These are phyloP conservation scores for Globisporangium megalacanthum DNA, from an alignment of 352 stramenopile genomes.

Conservation along the genomic window DNA sequence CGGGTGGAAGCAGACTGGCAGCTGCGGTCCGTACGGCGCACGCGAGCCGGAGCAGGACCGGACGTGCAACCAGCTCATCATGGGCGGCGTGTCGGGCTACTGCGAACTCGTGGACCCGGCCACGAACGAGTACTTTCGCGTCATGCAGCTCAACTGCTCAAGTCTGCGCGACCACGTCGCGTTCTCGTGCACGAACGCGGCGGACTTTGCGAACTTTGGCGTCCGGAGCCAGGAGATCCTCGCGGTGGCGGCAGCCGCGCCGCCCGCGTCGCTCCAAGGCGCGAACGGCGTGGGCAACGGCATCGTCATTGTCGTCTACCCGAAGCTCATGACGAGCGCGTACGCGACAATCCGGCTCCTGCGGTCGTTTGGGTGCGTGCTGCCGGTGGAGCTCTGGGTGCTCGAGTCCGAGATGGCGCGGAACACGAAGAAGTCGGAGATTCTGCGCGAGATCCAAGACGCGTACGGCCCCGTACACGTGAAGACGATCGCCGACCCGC, in stretches of 20 bases:
- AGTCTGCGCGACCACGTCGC: constrained; percentile 41
- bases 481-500: constrained; percentile 41
- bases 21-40: constrained; percentile 37
- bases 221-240: constrained; percentile 28
- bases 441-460: constrained; percentile 24
- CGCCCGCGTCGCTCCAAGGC: constrained; percentile 17
- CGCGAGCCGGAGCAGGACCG: constrained; percentile 47
- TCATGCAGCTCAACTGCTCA: constrained; percentile 66
- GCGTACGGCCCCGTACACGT: constrained; percentile 35
- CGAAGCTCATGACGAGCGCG: constrained; percentile 59
- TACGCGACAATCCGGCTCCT: constrained; percentile 57
- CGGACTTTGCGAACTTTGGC: constrained; percentile 62
- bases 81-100: constrained; percentile 43
- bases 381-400: constrained; percentile 74
- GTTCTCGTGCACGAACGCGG: constrained; percentile 49
- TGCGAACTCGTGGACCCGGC: constrained; percentile 54
- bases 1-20: constrained; percentile 53
- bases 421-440: constrained; percentile 18
- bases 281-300: constrained; percentile 32
- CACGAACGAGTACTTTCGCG: constrained; percentile 56
- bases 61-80: constrained; percentile 39
- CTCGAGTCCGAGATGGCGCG: constrained; percentile 36
- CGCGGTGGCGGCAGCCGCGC: constrained; percentile 14
- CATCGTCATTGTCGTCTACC: constrained; percentile 70
- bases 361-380: constrained; percentile 37